These are phyloP conservation scores for Paralagenidium karlingii DNA, from an alignment of 352 stramenopile species.

Conservation along the genomic window DNA sequence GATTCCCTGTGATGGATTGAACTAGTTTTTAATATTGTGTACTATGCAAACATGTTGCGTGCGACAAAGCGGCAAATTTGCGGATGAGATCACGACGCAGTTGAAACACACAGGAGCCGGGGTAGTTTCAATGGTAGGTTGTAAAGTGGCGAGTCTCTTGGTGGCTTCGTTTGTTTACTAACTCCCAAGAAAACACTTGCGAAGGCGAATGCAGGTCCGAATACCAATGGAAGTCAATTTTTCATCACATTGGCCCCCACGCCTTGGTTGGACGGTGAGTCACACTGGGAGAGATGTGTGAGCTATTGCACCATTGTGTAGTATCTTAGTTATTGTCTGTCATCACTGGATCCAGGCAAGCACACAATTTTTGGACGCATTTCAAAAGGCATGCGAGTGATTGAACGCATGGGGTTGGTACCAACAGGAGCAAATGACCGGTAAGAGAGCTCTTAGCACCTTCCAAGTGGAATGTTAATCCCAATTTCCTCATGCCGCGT, in stretches of 20 bases:
- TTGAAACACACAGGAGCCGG: constrained; percentile 91
- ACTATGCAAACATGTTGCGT: too few relatives aligned
- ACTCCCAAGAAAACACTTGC: neutral
- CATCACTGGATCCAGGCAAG: too few relatives aligned
- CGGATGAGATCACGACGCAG: constrained; percentile 87
- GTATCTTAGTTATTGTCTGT: neutral
- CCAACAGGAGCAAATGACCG: constrained; percentile 81
- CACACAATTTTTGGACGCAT: constrained; percentile 91
- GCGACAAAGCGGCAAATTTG: constrained; percentile 76
- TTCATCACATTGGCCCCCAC: constrained; percentile 90
- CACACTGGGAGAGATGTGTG: neutral
- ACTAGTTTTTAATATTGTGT: too few relatives aligned
- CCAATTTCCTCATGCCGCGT: too few relatives aligned
- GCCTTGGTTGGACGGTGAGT: constrained; percentile 86
- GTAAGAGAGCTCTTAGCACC: too few relatives aligned
- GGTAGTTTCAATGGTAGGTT: constrained; percentile 77
- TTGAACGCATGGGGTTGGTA: constrained; percentile 86
- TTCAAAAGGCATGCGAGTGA: constrained; percentile 86
- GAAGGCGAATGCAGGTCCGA: constrained; percentile 82
- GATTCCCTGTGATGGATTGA: too few relatives aligned
- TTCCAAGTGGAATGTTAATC: too few relatives aligned
- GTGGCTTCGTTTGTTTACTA: neutral
- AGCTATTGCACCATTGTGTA: neutral
- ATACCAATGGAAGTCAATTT: constrained; percentile 91
- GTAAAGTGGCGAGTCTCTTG: neutral